Evolutionary conservation across 306 rosid genomes (phyloP).

Genomic region (Arachis stenosperma): DNA sequence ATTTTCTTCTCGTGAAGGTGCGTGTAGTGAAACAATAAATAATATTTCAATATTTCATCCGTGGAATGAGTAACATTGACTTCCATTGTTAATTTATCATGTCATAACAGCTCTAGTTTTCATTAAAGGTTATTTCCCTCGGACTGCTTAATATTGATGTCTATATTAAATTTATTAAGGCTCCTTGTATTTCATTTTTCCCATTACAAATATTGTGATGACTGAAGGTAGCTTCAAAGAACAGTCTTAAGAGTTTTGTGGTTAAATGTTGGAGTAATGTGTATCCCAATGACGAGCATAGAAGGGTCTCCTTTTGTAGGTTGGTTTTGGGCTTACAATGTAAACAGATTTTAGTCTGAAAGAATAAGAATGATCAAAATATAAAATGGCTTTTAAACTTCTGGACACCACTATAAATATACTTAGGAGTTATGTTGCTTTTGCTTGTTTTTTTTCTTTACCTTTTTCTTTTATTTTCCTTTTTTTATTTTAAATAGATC

Average conservation of each 20-base stretch:
- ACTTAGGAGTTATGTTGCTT: too few relatives aligned
- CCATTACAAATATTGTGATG: not conserved
- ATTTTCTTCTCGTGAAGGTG: slow-evolving; percentile 89
- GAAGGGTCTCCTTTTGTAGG: not conserved
- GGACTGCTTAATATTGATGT: slow-evolving; percentile 8
- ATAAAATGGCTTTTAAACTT: not conserved
- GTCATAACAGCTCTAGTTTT: not conserved
- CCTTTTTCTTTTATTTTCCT: too few relatives aligned
- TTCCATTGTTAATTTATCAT: slow-evolving; percentile 28
- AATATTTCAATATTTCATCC: slow-evolving; percentile 24
- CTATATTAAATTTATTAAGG: not conserved
- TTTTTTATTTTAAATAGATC: not conserved
- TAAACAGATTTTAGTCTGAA: not conserved
- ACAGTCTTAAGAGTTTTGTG: not conserved
- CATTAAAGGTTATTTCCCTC: not conserved
- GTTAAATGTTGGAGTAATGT: slow-evolving; percentile 1
- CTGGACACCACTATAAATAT: not conserved
- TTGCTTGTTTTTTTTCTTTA: too few relatives aligned
- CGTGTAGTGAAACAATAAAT: slow-evolving; percentile 35
- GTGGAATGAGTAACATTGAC: slow-evolving; percentile 1
- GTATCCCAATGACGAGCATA: not conserved
- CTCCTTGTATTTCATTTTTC: not conserved
- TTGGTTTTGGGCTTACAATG: not conserved
- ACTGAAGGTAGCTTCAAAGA: slow-evolving; percentile 3
- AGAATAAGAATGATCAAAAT: slow-evolving; percentile 2